Percentiles rank a stretch among this genome's conserved stretches.
Conservation (phyloP, 768 basidiomycete species). For the Phanerochaete carnosa region DNA sequence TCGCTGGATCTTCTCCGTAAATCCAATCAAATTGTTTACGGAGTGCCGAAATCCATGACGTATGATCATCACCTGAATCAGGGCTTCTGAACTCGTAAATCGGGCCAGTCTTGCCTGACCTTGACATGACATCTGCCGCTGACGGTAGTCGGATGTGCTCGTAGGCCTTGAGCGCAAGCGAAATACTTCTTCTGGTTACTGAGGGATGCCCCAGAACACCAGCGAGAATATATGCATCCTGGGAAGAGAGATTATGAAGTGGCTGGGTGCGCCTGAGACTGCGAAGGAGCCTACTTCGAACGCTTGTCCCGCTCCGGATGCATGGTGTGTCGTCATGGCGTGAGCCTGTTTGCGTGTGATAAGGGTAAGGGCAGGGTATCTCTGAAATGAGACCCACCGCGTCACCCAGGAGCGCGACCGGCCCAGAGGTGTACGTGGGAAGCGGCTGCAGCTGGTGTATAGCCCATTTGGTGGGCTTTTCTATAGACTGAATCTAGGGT, state of each 20-base stretch:
- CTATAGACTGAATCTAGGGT: constrained; percentile 18
- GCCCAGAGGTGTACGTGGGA: constrained; percentile 19
- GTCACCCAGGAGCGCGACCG: constrained; percentile 28
- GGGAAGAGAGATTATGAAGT: background rate
- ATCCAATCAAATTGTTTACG: constrained; percentile 42
- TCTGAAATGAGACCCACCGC: background rate
- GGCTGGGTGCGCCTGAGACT: background rate
- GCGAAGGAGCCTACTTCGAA: constrained; percentile 24
- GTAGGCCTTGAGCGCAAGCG: constrained; percentile 24
- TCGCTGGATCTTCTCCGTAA: constrained; percentile 30
- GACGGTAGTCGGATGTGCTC: constrained; percentile 24
- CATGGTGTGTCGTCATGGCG: constrained; percentile 31
- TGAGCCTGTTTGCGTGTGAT: constrained; percentile 23
- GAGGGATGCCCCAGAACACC: constrained; percentile 23
- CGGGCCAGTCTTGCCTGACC: constrained; percentile 16
- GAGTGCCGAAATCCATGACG: constrained; percentile 37
- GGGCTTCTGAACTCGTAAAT: constrained; percentile 32
- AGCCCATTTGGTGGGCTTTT: constrained; percentile 29
- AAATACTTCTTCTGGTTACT: constrained; percentile 17
- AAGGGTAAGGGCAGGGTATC: background rate
- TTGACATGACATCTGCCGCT: constrained; percentile 23
- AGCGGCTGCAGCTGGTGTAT: constrained; percentile 27
- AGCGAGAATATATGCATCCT: constrained; percentile 33
- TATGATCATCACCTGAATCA: constrained; percentile 32
- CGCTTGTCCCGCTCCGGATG: constrained; percentile 31